Conservation (phyloP, 495 filamentous ascomycete species). For the Clohesyomyces aquaticus region DNA sequence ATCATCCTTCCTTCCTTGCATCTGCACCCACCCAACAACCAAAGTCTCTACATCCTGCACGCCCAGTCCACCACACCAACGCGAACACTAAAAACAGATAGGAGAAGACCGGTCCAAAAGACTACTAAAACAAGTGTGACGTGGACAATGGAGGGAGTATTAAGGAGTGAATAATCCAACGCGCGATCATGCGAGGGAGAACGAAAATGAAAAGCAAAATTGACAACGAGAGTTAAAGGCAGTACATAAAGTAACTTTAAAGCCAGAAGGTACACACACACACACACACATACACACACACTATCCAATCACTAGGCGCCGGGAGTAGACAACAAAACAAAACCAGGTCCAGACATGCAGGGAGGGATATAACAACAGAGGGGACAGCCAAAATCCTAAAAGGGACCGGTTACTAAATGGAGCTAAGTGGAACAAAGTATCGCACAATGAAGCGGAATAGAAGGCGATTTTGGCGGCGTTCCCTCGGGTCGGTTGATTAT, state of each 20-base stretch:
- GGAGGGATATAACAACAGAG: slow-evolving; percentile 13
- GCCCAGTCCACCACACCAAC: not conserved
- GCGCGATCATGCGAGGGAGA: too few relatives aligned
- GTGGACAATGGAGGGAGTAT: slow-evolving; percentile 1
- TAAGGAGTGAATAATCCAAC: slow-evolving; percentile 16
- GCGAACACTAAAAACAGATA: not conserved
- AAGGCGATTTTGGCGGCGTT: not conserved
- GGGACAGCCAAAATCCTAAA: too few relatives aligned
- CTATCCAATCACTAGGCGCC: not conserved
- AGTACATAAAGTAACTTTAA: not conserved
- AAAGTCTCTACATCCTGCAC: not conserved
- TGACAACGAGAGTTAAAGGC: slow-evolving; percentile 3
- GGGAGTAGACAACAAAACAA: slow-evolving; percentile 1
- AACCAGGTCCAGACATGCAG: slow-evolving; percentile 24
- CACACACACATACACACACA: not conserved
- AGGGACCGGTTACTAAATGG: slow-evolving; percentile 14
- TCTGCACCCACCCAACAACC: too few relatives aligned
- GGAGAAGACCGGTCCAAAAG: not conserved
- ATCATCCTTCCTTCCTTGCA: too few relatives aligned
- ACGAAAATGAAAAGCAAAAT: too few relatives aligned
- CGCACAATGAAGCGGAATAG: slow-evolving; percentile 34
- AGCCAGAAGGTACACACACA: not conserved
- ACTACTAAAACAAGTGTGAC: slow-evolving; percentile 19
- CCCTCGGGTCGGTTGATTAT: slow-evolving; percentile 13
- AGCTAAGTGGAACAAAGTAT: slow-evolving; percentile 27